Percentiles rank a stretch among this genome's conserved stretches.
Conservation (phyloP, 257 asterid genomes). For the Voacanga thouarsii region DNA sequence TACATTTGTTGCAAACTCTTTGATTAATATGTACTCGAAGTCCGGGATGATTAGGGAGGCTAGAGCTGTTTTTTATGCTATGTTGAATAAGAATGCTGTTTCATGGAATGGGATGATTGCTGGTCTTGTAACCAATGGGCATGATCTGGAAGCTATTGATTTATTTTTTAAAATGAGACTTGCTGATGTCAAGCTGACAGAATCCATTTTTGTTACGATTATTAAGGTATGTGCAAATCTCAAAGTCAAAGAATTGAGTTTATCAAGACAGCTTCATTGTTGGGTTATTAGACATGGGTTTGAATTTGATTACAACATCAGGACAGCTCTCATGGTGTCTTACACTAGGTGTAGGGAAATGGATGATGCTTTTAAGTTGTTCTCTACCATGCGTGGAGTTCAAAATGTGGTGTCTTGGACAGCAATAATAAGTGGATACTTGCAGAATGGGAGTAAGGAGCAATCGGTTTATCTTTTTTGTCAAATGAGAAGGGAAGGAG, state of each 20-base stretch:
- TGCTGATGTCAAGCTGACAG: constrained; percentile 55
- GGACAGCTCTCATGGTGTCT: constrained; percentile 69
- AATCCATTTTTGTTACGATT: constrained; percentile 47
- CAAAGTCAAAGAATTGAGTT: constrained; percentile 54
- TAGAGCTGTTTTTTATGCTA: constrained; percentile 44
- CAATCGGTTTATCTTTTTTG: constrained; percentile 60
- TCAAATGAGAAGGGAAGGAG: constrained; percentile 60
- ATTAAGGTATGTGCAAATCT: constrained; percentile 67
- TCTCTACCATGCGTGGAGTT: constrained; percentile 33
- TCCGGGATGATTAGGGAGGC: constrained; percentile 75
- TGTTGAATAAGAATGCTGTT: constrained; percentile 48
- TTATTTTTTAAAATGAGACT: constrained; percentile 59
- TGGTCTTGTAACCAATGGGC: constrained; percentile 67
- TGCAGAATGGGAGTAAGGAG: constrained; percentile 50
- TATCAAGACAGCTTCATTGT: constrained; percentile 70
- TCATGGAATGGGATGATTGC: constrained; percentile 96
- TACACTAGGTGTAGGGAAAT: constrained; percentile 63
- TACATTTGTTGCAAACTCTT: constrained; percentile 64
- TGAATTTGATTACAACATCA: constrained; percentile 43
- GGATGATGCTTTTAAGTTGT: constrained; percentile 68
- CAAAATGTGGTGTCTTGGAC: constrained; percentile 91
- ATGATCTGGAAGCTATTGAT: constrained; percentile 59
- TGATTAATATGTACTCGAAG: constrained; percentile 75
- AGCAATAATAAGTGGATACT: constrained; percentile 71
- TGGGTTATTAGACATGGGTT: constrained; percentile 55